Base-by-base conservation (phyloP, 768 basidiomycete genomes). In the Postia placenta region DNA sequence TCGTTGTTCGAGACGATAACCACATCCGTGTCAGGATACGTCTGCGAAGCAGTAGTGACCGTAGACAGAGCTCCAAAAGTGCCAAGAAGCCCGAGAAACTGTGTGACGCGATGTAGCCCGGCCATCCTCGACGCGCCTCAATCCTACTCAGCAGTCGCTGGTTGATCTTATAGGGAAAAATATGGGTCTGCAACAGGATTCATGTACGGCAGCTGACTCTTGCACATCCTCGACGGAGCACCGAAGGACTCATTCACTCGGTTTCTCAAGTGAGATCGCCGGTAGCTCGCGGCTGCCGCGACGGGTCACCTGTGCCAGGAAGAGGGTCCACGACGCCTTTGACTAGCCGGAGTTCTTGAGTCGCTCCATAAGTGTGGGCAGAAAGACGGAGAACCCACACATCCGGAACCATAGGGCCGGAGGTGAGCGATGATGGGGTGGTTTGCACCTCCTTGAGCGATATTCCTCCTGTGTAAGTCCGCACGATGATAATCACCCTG, bases 1-100 rank as follows among this genome's bases (percentile, higher is more conserved):
- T 51, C 44, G 24, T 47, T 47, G 39, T 51, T 51, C 5, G 44
- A 41, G 11, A 46, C 22, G 22, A 47, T 47, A 15, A 51, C 44
- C 27, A 46, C 50, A 26, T 47, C 39, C 4, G 42, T 51, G 39
- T 45, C 30, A 12, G 50, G 50, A 36, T 46, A 47, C 1, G 28
- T 24, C 37, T 33, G 23, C 7, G 9, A 33, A 33, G 9, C 30
- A 33, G 30, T 15, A 15, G 30, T 33, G 30, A 33, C 30, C 15
- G 30, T 33, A 33, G 30, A 7, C 15, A 33, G 30, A 7, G 30
- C 7, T 7, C 30, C 30, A 33, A 33, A 7, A 33, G 30, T 33
- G 30, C 30, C 15, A 33, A 15, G 30, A 33, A 7, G 30, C 30
- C 30, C 7, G 30, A 33, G 7, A 15, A 7, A 33, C 15, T 15